Evolutionary conservation across 257 asterid species (phyloP), one percentile per base, ranked within the genome.

Genomic region (Ilex asprella): DNA sequence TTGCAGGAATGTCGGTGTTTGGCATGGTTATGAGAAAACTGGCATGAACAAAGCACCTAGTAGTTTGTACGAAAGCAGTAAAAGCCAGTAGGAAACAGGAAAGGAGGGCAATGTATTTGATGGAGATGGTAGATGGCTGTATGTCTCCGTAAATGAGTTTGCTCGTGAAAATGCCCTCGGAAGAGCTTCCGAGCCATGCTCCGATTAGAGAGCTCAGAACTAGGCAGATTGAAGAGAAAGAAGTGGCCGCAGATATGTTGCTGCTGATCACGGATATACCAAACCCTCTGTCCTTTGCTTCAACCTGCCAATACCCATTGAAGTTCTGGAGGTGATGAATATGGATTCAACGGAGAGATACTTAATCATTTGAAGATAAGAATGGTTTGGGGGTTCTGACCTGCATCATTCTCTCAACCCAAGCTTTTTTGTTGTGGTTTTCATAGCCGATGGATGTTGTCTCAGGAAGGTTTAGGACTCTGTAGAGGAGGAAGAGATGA

Each of bases 1-100:
- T 16, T 2, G 60, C 47, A 2, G 85, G 86, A 8, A 82, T 31
- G 16, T 75, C 81, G 16, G 56, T 66, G 6, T 75, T 73, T 11
- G 86, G 95, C 86, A 84, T 82, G 82, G 85, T 87, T 62, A 84
- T 78, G 53, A 84, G 84, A 75, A 72, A 87, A 61, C 55, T 75
- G 3, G 82, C 89, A 30, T 76, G 83, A 30, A 79, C 84, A 10
- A 71, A 75, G 70, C 80, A 69, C 76, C 84, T 76, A 30, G 72
- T 64, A 3, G 81, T 60, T 46, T 82, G 86, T 32, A 77, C 80
- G 59, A 84, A 87, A 63, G 86, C 73, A 32, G 83, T 79, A 30
- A 84, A 82, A 9, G 85, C 94, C 50, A 77, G 73, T 58, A 87
- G 51, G 49, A 87, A 87, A 66, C 88, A 84, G 41, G 79, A 68